Evolutionary conservation across 2,329 filamentous ascomycete genomes (phyloP), one percentile per base, ranked within the genome.

Genomic region (Tolypocladium inflatum): DNA sequence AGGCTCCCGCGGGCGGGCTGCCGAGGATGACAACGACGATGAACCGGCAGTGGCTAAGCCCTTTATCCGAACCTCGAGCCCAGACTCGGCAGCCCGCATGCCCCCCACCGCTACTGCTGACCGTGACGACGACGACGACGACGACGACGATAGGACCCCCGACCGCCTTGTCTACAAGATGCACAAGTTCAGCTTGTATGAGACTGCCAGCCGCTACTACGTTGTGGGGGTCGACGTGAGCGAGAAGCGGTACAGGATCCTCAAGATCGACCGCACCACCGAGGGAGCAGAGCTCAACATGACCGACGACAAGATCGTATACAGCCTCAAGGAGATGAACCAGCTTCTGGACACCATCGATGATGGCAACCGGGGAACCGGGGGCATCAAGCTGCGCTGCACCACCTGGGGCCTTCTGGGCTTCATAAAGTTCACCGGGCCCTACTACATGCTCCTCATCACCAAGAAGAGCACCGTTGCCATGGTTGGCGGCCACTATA

Each of bases 121-220:
- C 23, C 51, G 48, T 35, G 59, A 58, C 10, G 61, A 63, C 4
- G 30, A 33, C 26, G 26, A 30, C 7, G 26, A 26, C 10, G 60
- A 63, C 41, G 69, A 73, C 38, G 70, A 74, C 21, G 69, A 70
- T 19, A 68, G 66, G 17, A 64, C 65, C 1, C 65, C 66, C 6
- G 70, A 75, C 56, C 73, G 75, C 26, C 64, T 77, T 21, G 71
- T 78, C 51, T 80, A 81, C 72, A 83, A 82, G 70, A 96, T 99
- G 91, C 91, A 97, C 77, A 95, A 94, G 68, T 97, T 96, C 73
- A 94, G 90, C n/a, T 77, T 99, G 26, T 97, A 99, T 73, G 94
- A 99, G 76, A 99, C 94, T 3, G 89, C 90, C 15, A 91, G 87
- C 57, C 84, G 91, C 56, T 99, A 94, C 73, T 99, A 97, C 71